Base-by-base conservation (phyloP, 1,284 basidiomycete species). In the Trametes polyzona region DNA sequence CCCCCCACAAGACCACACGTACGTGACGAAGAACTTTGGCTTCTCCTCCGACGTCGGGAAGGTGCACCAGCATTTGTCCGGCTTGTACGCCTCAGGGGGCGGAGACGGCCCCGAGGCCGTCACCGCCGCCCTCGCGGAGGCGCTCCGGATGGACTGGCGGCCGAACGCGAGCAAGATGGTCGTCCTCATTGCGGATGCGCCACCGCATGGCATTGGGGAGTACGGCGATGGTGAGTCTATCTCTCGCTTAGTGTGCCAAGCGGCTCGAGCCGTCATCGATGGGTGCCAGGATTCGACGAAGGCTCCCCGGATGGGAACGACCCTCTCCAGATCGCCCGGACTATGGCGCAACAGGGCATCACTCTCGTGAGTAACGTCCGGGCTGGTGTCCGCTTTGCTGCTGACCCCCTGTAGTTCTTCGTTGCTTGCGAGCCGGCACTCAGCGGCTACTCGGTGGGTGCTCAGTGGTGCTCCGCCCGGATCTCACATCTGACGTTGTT, bases 61-160 rank as follows among this genome's bases (percentile, higher is more conserved):
- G 67, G 91, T 98, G 27, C 93, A 98, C 68, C 86, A 83, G 67
- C 85, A 96, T 71, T 82, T 99, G 56, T 90, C 90, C 42, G 79
- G 82, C 21, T 76, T 96, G 58, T 95, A 96, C 75, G 97, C 97
- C 14, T 92, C 91, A 5, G 96, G 96, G 14, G 95, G 97, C 26
- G 96, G 96, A 11, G 96, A 99, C 78, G 96, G 97, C 0, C 97
- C 97, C 0, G 97, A 99, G 72, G 97, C 96, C 3, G 93, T 98
- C 56, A 99, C 97, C 0, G 95, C 96, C 3, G 96, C 92, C 11
- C 78, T 99, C 74, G 87, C 88, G 8, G 95, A 96, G 64, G 89
- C 88, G 14, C 71, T 95, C 64, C 84, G 86, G 54, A 90, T 98
- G 84, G 90, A 95, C 36, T 99, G 97, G 97, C 82, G 97, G 64